phyloP scores from a whole-genome alignment of 1,139 yeast genomes.

The Debaryomyces nepalensis region DNA sequence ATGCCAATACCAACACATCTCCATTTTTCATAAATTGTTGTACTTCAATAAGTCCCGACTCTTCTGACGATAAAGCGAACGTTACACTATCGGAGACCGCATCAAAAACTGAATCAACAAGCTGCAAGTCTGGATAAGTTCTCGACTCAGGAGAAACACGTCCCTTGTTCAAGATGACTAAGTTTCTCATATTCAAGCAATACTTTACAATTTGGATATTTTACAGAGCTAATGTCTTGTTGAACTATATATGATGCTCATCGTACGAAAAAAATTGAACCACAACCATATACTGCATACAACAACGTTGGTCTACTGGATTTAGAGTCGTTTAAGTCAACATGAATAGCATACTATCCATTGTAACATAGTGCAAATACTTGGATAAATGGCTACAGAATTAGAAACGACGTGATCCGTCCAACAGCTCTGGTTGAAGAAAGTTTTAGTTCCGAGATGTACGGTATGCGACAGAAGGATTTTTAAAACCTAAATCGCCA shows the following conservation, averaged over 20 bases:
- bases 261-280: constrained; percentile 11
- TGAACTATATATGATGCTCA: constrained; percentile 10
- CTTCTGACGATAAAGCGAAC: constrained; percentile 65
- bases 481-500: no score
- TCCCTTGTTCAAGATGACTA: constrained; percentile 63
- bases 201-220: constrained; percentile 6
- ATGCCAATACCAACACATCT: constrained; percentile 54
- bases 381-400: no score
- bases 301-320: no score
- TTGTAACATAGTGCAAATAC: no score
- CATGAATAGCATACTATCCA: no score
- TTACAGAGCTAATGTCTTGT: not conserved
- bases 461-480: no score
- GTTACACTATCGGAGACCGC: constrained; percentile 75
- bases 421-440: no score
- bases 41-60: constrained; percentile 56
- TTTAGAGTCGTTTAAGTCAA: no score
- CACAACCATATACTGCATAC: not conserved
- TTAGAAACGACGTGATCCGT: no score
- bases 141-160: constrained; percentile 49
- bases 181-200: constrained; percentile 53
- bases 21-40: constrained; percentile 65
- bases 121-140: constrained; percentile 65
- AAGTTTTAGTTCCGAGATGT: no score
- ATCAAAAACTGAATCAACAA: constrained; percentile 69